A percentile compares a stretch with the other conserved stretches of the same genome.
These are phyloP conservation scores for Diaporthe longicolla DNA, from an alignment of 2,329 filamentous ascomycete species.

Conservation along the genomic window DNA sequence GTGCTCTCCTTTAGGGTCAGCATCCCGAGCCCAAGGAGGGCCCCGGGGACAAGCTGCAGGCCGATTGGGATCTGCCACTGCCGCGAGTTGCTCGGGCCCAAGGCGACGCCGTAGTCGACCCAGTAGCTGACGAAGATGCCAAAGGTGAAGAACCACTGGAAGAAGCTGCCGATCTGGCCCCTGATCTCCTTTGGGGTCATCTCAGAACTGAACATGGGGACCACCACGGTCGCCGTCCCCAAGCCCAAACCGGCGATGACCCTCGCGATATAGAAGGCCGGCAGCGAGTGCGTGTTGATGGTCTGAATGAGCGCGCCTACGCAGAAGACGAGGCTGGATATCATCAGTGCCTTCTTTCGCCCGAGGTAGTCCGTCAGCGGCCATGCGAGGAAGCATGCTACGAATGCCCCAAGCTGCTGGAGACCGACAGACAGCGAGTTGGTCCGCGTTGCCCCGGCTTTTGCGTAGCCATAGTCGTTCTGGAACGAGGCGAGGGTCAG, in stretches of 20 bases:
- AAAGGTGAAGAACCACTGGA: conserved; percentile 61
- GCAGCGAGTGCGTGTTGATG: conserved; percentile 56
- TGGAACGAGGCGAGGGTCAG: conserved; percentile 50
- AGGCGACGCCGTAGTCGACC: conserved; percentile 61
- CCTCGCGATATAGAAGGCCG: conserved; percentile 51
- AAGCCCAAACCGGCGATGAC: conserved; percentile 52
- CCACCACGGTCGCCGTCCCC: conserved; percentile 53
- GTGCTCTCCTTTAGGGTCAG: conserved; percentile 63
- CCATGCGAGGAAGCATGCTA: conserved; percentile 53
- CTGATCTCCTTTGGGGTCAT: conserved; percentile 63
- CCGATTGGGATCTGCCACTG: conserved; percentile 72
- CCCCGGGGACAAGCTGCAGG: conserved; percentile 63
- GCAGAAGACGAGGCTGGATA: conserved; percentile 59
- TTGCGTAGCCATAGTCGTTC: conserved; percentile 49
- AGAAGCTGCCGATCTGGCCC: conserved; percentile 59
- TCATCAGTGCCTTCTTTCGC: conserved; percentile 50
- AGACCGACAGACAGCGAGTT: conserved; percentile 51
- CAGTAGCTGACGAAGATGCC: conserved; percentile 53
- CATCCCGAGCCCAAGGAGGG: conserved; percentile 62
- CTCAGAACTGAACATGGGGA: conserved; percentile 60
- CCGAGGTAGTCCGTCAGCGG: conserved; percentile 50
- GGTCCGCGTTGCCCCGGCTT: conserved; percentile 46
- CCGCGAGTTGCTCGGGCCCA: conserved; percentile 48
- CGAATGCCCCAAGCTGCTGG: conserved; percentile 52
- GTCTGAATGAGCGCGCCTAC: conserved; percentile 59